Evolutionary conservation across 2,329 filamentous ascomycete genomes (phyloP).

Genomic region (Pyrenochaeta sp.): DNA sequence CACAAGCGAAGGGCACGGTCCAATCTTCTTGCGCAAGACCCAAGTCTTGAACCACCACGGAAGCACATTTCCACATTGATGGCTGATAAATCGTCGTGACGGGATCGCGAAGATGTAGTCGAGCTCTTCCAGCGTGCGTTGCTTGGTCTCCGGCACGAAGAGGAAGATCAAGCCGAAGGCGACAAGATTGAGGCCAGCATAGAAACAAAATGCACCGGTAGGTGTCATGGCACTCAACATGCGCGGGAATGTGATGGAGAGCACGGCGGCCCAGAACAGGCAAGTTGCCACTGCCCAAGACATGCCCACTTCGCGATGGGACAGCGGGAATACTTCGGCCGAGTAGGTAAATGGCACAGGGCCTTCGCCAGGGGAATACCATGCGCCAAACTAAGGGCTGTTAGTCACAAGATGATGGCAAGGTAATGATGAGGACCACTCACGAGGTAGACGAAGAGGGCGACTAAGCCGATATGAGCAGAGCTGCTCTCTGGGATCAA

Average conservation of each 20-base stretch:
- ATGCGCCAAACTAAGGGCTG: conserved; percentile 54
- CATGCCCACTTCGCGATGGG: conserved; percentile 63
- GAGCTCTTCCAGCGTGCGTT: conserved; percentile 41
- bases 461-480: conserved; percentile 59
- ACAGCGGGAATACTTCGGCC: conserved; percentile 74
- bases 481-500: conserved; percentile 52
- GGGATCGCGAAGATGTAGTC: conserved; percentile 52
- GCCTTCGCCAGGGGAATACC: conserved; percentile 53
- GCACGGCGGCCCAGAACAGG: conserved; percentile 52
- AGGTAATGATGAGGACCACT: neutral
- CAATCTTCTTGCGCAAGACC: conserved; percentile 45
- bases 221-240: conserved; percentile 47
- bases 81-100: conserved; percentile 45
- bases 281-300: conserved; percentile 52
- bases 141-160: conserved; percentile 43
- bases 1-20: conserved; percentile 25
- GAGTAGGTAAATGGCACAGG: conserved; percentile 71
- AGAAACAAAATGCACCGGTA: conserved; percentile 51
- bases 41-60: conserved; percentile 58
- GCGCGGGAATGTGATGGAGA: conserved; percentile 51
- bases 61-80: conserved; percentile 50
- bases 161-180: conserved; percentile 42
- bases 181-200: conserved; percentile 45
- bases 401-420: neutral
- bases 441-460: conserved; percentile 63